These are phyloP conservation scores for Cenchrus fungigraminus DNA, from an alignment of 176 grass and related monocot species.

Conservation along the genomic window DNA sequence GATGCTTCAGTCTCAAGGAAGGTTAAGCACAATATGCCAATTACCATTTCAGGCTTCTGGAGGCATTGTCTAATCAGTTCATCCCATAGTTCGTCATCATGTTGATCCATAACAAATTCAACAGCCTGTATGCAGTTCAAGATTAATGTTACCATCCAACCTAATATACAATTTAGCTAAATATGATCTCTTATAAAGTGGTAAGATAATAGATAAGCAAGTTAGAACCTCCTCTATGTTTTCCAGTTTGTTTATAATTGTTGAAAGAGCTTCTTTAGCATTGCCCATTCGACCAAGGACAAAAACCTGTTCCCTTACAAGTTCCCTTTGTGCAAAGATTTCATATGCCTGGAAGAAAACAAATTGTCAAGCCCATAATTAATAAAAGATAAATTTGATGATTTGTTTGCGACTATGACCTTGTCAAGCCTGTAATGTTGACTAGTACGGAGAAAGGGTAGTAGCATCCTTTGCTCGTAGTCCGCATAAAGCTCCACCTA, in stretches of 20 bases:
- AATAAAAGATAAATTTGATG: background rate
- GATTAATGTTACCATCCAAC: constrained; percentile 25
- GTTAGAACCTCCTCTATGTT: constrained; percentile 81
- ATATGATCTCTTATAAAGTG: constrained; percentile 3
- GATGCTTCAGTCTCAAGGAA: constrained; percentile 8
- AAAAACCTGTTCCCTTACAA: constrained; percentile 86
- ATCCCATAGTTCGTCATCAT: constrained; percentile 96
- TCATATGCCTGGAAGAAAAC: constrained; percentile 87
- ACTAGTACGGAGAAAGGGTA: constrained; percentile 93
- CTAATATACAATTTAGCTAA: constrained; percentile 3
- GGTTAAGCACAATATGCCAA: constrained; percentile 28
- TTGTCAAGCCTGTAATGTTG: constrained; percentile 94
- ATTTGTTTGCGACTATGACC: constrained; percentile 38
- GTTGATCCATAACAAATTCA: constrained; percentile 92
- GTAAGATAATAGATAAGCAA: constrained; percentile 13
- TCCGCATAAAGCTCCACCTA: constrained; percentile 98
- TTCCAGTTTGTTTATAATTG: constrained; percentile 93
- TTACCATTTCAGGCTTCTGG: constrained; percentile 93
- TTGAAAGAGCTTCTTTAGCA: constrained; percentile 90
- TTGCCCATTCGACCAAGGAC: constrained; percentile 98
- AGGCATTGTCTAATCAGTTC: constrained; percentile 92
- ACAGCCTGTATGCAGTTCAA: constrained; percentile 73
- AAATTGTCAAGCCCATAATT: constrained; percentile 9
- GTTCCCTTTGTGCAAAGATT: constrained; percentile 69
- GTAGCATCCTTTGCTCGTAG: constrained; percentile 79